Percentiles rank a stretch among this genome's conserved stretches.
Conservation (phyloP, 2,329 filamentous ascomycete genomes). For the Verticillium dahliae region DNA sequence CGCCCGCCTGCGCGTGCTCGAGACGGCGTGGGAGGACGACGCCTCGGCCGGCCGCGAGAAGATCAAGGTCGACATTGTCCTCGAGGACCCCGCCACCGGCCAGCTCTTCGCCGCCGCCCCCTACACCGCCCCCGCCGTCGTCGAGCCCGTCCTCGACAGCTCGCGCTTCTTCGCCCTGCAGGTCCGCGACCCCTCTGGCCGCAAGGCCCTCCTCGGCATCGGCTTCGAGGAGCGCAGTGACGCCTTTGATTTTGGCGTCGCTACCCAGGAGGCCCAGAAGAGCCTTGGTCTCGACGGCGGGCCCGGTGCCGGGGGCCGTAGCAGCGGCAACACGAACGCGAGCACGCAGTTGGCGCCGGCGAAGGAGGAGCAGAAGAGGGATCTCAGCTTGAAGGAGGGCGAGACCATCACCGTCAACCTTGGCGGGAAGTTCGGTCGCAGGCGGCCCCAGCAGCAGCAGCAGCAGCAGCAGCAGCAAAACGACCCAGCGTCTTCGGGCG, state of each 20-base stretch:
- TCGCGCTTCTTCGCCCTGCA: slow-evolving; percentile 79
- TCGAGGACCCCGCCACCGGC: slow-evolving; percentile 68
- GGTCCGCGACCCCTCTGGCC: slow-evolving; percentile 67
- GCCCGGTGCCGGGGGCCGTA: slow-evolving; percentile 3
- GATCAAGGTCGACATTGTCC: slow-evolving; percentile 67
- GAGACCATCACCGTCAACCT: slow-evolving; percentile 83
- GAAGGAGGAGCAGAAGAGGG: slow-evolving; percentile 51
- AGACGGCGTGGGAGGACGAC: slow-evolving; percentile 55
- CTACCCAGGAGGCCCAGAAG: slow-evolving; percentile 71
- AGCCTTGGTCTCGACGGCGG: slow-evolving; percentile 53
- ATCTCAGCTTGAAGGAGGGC: slow-evolving; percentile 82
- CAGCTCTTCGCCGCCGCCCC: slow-evolving; percentile 80
- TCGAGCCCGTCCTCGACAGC: slow-evolving; percentile 75
- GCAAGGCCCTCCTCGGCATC: slow-evolving; percentile 74
- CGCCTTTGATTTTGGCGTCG: slow-evolving; percentile 79
- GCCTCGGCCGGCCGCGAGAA: slow-evolving; percentile 30
- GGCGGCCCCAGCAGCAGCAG: slow-evolving; percentile 29
- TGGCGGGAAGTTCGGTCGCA: slow-evolving; percentile 47
- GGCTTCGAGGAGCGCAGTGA: slow-evolving; percentile 83
- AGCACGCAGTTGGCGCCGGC: slow-evolving; percentile 24
- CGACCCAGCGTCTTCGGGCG: slow-evolving; percentile 14
- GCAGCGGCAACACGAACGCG: too few relatives aligned
- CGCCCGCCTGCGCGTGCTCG: slow-evolving; percentile 70
- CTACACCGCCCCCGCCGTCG: slow-evolving; percentile 57
- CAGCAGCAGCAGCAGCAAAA: slow-evolving; percentile 12